Percentiles rank a stretch among this genome's conserved stretches.
Conservation (phyloP, 2,329 filamentous ascomycete genomes). For the Triangularia setosa region DNA sequence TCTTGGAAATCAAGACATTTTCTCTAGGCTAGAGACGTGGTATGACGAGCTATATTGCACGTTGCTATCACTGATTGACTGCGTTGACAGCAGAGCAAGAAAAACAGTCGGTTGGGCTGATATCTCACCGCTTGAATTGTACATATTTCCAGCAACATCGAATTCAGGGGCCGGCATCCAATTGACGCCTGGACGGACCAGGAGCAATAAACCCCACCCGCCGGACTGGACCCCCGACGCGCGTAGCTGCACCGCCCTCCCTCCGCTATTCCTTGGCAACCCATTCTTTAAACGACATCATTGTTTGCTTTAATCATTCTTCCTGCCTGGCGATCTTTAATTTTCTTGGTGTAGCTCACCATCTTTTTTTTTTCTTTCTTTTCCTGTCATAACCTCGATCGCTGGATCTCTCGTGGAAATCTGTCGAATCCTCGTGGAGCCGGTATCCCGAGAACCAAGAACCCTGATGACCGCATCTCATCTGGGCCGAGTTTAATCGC, state of each 20-base stretch:
- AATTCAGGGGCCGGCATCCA: slow-evolving; percentile 9
- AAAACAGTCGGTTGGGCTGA: background rate
- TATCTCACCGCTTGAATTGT: too few relatives aligned
- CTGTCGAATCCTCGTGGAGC: background rate
- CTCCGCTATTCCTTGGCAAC: background rate
- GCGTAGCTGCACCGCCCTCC: slow-evolving; percentile 9
- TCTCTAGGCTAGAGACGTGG: background rate
- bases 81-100: background rate
- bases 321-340: background rate
- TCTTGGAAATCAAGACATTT: background rate
- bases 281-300: slow-evolving; percentile 5
- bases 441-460: background rate
- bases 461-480: background rate
- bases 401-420: background rate
- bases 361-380: background rate
- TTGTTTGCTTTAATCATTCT: background rate
- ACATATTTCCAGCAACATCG: background rate
- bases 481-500: background rate
- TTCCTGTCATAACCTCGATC: background rate
- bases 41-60: background rate
- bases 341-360: background rate
- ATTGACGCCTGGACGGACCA: background rate
- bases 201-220: slow-evolving; percentile 9
- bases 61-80: background rate
- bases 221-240: slow-evolving; percentile 3